Evolutionary conservation across 192 early-diverging fungal species (phyloP).

Genomic region (Umbelopsis sp.): DNA sequence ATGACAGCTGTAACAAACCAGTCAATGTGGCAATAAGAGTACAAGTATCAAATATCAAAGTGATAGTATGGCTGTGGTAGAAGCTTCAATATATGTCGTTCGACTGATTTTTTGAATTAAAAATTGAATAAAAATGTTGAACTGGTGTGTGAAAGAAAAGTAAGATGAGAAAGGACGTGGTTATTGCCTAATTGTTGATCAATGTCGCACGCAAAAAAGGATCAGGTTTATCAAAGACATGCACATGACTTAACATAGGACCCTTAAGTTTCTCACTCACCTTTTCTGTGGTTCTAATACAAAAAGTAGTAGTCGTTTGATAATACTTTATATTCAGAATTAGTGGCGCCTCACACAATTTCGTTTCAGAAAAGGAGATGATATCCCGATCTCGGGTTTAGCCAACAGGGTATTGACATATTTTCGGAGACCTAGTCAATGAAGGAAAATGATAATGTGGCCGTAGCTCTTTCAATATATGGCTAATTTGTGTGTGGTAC

Average conservation of each 20-base stretch:
- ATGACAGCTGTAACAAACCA: not conserved
- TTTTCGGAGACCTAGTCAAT: not conserved
- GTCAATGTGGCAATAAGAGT: not conserved
- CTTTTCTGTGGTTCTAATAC: not conserved
- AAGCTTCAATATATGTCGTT: too few relatives aligned
- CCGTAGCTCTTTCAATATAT: not conserved
- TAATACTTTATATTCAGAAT: slow-evolving; percentile 16
- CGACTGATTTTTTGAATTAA: not conserved
- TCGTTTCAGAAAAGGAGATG: slow-evolving; percentile 11
- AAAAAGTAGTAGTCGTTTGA: not conserved
- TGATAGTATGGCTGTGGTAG: not conserved
- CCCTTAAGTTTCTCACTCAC: slow-evolving; percentile 1
- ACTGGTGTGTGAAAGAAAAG: not conserved
- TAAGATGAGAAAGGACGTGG: slow-evolving; percentile 1
- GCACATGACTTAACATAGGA: slow-evolving; percentile 14
- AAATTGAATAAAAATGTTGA: not conserved
- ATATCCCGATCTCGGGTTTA: slow-evolving; percentile 11
- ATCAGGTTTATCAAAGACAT: not conserved
- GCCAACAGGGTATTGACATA: not conserved
- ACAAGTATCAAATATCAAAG: not conserved
- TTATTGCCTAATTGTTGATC: not conserved
- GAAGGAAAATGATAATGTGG: slow-evolving; percentile 2
- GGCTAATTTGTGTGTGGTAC: not conserved
- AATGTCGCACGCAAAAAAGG: not conserved
- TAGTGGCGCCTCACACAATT: slow-evolving; percentile 1